Base-by-base conservation (phyloP, 2,329 filamentous ascomycete species). In the Fusarium anguioides region DNA sequence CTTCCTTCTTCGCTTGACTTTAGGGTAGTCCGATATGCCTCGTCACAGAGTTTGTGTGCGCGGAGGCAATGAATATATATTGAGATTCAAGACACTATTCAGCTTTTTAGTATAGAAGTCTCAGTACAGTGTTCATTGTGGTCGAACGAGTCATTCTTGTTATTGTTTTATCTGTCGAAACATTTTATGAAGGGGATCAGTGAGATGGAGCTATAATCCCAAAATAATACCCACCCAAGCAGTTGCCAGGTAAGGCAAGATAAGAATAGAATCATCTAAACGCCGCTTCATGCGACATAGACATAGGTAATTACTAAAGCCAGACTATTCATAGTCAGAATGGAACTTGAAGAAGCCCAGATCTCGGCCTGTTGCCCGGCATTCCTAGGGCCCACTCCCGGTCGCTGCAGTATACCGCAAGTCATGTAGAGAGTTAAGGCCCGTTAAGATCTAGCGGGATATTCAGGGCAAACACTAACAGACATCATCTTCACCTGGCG, bases 281-380 rank as follows among this genome's bases (percentile, higher is more conserved):
- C 31, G 15, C 21, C 7, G n/a, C 15, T 27, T 14, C 20, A 23
- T 36, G 26, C 18, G 27, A 27, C 18, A 35, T 21, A 33, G 20
- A 6, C 42, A 4, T 7, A 17, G 29, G 36, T 27, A 40, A 39
- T 65, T 37, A 23, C 26, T 52, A 49, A 44, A 40, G 26, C 33
- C 24, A 42, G 54, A 26, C 29, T 20, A 24, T 54, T 54, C 27
- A 42, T 35, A 52, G 49, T 40, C 20, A 50, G 37, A 21, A 21
- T 36, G 29, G 59, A 67, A 33, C 35, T 52, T 40, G 35, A 39
- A 33, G 53, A 58, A 33, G 58, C 48, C 27, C 42, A 62, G 49
- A 62, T 66, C 46, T 51, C 61, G 58, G 56, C 24, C 51, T 41
- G 21, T 35, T 37, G 50, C 37, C 60, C 64, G 66, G 60, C 65